Evolutionary conservation across 768 basidiomycete species (phyloP).

Genomic region (Suillus lakei): DNA sequence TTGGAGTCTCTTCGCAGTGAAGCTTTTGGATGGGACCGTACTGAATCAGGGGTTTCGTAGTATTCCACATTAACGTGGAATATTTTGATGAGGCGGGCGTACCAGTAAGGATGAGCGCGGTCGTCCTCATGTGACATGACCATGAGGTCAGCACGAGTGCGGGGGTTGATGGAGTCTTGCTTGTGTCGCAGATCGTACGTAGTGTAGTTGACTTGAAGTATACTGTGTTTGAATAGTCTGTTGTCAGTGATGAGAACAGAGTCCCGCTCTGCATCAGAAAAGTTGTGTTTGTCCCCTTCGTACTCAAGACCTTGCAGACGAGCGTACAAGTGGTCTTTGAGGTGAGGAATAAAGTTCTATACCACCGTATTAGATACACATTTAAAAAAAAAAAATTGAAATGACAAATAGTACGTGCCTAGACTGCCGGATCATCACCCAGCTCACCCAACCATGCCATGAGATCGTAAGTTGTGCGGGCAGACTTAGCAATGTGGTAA

Average conservation of each 20-base stretch:
- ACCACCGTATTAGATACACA: background rate
- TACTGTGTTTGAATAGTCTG: constrained; percentile 37
- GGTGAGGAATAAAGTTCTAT: constrained; percentile 35
- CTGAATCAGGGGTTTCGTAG: background rate
- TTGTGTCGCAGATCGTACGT: constrained; percentile 30
- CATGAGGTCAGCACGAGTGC: constrained; percentile 41
- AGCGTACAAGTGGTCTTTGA: constrained; percentile 16
- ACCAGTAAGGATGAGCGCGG: constrained; percentile 40
- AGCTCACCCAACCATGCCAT: constrained; percentile 12
- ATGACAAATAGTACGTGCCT: no score
- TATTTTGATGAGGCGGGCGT: constrained; percentile 39
- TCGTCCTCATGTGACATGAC: constrained; percentile 29
- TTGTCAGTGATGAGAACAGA: constrained; percentile 30
- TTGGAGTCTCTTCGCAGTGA: constrained; percentile 34
- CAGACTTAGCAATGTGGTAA: constrained; percentile 26
- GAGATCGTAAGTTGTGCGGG: constrained; percentile 14
- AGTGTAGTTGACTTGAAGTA: constrained; percentile 36
- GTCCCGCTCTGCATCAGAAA: constrained; percentile 25
- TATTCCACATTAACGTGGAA: constrained; percentile 27
- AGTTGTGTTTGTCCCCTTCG: constrained; percentile 20
- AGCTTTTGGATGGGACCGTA: constrained; percentile 20
- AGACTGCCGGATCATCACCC: constrained; percentile 34
- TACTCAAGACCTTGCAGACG: constrained; percentile 8
- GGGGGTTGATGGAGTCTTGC: constrained; percentile 34
- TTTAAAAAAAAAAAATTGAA: background rate